Evolutionary conservation across 768 basidiomycete species (phyloP).

Genomic region (Galerina marginata): DNA sequence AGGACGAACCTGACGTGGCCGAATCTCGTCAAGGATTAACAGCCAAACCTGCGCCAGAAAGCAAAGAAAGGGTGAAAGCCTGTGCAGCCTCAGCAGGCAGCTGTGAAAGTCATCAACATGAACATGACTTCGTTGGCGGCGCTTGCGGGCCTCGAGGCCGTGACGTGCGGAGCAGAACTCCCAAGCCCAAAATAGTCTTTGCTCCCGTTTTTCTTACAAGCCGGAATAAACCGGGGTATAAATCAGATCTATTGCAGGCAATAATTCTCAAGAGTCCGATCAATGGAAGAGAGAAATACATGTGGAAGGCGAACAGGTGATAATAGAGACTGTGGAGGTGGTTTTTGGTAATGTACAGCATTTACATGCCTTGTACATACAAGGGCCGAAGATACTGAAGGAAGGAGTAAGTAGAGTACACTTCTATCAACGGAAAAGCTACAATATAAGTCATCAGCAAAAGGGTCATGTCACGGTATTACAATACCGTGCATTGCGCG

Average conservation of each 20-base stretch:
- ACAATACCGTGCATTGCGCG: too few relatives aligned
- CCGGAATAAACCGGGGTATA: not conserved
- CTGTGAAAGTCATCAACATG: conserved; percentile 19
- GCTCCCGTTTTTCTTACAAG: not conserved
- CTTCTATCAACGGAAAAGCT: not conserved
- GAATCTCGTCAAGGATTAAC: not conserved
- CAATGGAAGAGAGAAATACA: not conserved
- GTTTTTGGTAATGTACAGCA: not conserved
- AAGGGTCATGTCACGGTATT: too few relatives aligned
- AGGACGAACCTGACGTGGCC: conserved; percentile 4
- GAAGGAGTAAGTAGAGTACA: not conserved
- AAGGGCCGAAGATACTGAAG: not conserved
- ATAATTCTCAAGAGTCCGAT: too few relatives aligned
- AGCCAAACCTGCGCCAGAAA: not conserved
- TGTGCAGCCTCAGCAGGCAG: conserved; percentile 4
- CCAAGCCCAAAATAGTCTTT: conserved; percentile 2
- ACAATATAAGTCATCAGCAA: conserved; percentile 7
- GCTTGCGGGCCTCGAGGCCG: conserved; percentile 25
- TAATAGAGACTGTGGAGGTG: too few relatives aligned
- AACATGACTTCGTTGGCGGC: conserved; percentile 14
- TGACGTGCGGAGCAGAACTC: conserved; percentile 8
- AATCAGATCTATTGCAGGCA: too few relatives aligned
- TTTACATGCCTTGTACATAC: not conserved
- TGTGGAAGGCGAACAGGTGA: not conserved
- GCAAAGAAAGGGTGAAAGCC: not conserved